Evolutionary conservation across 371 early-diverging fungal species (phyloP), one percentile per base, ranked within the genome.

Genomic region (Mortierella sp.): DNA sequence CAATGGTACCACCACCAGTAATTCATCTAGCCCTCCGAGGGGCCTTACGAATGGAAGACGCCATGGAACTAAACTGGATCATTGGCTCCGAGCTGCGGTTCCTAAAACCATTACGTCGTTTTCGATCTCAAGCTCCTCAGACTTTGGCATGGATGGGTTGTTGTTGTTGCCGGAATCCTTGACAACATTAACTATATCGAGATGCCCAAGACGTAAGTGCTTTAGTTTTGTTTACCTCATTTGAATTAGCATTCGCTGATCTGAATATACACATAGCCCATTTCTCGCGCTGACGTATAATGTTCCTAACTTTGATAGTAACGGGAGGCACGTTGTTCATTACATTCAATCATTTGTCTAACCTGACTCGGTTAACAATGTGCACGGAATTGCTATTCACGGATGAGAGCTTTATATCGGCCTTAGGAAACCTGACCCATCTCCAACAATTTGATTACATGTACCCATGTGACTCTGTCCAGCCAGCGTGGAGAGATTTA

Each of bases 401-500:
- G 43, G 75, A 74, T 24, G 75, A 69, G 45, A 69, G 38, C 22
- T 64, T 69, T 57, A 13, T 53, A 33, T 43, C n/a, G 2, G 69
- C 69, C 1, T 45, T 69, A 10, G 21, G 32, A 11, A 33, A 68
- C 1, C 21, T 74, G 19, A 52, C 24, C 1, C 69, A 55, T 36
- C 57, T 74, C n/a, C 65, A 33, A 22, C 64, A 43, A 9, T 19
- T 69, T 33, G 40, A 41, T 10, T 74, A 74, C 22, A 64, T 58
- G n/a, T 69, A 59, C 40, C 69, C 75, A 3, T 69, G 69, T 24
- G 69, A 74, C 21, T 45, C 69, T 36, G 48, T 74, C 15, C 69
- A 74, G 32, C 69, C 74, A 15, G 63, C 63, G 2, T 74, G 74
- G 74, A 62, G 64, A 22, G 74, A 74, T 43, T 63, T 74, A 21